A percentile compares a stretch with the other conserved stretches of the same genome.
These are phyloP conservation scores for Yamagishiella unicocca DNA, from an alignment of 139 green algal genomes.

Conservation along the genomic window DNA sequence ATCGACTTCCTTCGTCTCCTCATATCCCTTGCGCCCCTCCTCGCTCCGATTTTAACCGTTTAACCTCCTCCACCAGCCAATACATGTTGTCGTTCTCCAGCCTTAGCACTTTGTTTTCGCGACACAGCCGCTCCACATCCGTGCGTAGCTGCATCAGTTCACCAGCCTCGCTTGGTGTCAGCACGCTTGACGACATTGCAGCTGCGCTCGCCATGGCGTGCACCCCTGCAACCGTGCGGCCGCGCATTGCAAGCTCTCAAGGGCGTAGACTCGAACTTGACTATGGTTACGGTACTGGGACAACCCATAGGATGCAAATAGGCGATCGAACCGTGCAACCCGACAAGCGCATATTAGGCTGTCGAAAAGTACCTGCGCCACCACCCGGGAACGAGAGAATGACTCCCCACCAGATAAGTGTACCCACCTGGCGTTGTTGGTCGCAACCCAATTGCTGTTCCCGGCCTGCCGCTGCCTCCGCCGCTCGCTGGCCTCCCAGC, in stretches of 20 bases:
- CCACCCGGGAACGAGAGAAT: too few relatives aligned
- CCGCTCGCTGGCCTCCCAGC: neutral
- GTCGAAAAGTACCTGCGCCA: too few relatives aligned
- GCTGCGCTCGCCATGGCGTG: neutral
- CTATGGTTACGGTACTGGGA: too few relatives aligned
- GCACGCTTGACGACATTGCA: neutral
- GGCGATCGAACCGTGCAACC: too few relatives aligned
- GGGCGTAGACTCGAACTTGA: too few relatives aligned
- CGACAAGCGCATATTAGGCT: too few relatives aligned
- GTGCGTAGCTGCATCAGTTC: conserved; percentile 20
- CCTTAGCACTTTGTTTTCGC: conserved; percentile 51
- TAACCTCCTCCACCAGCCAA: conserved; percentile 63
- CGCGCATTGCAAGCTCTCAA: too few relatives aligned
- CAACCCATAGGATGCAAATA: too few relatives aligned
- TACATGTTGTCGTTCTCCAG: conserved; percentile 60
- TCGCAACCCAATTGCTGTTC: conserved; percentile 12
- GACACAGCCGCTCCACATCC: conserved; percentile 50
- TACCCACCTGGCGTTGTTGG: conserved; percentile 20
- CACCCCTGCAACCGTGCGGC: conserved; percentile 25
- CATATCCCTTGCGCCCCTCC: neutral
- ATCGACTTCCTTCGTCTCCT: neutral
- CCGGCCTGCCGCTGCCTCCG: conserved; percentile 11
- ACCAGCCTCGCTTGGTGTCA: neutral
- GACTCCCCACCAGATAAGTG: too few relatives aligned
- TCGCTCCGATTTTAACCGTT: conserved; percentile 41